Evolutionary conservation across 2,329 filamentous ascomycete species (phyloP).

Genomic region (Beauveria australis): DNA sequence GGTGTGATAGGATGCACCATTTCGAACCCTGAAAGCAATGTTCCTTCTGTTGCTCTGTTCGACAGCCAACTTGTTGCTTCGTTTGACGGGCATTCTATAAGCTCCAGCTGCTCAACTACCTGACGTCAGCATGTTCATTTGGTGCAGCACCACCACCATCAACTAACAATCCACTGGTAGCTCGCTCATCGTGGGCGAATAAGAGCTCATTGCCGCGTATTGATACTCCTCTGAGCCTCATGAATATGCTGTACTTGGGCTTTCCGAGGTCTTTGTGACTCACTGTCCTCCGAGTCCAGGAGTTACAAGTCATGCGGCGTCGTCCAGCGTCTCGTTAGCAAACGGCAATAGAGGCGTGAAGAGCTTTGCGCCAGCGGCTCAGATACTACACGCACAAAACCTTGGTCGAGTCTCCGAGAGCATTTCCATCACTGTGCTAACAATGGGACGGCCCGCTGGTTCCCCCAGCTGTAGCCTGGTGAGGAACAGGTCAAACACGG

Average conservation of each 20-base stretch:
- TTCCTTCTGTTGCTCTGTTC: neutral
- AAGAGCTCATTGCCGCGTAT: conserved; percentile 6
- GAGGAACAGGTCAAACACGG: no score
- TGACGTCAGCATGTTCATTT: neutral
- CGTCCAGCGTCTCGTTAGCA: no score
- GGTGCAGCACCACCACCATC: neutral
- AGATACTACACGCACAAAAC: no score
- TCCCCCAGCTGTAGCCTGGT: no score
- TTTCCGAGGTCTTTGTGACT: neutral
- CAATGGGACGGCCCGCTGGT: no score
- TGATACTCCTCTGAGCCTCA: neutral
- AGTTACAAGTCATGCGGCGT: no score
- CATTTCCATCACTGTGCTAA: no score
- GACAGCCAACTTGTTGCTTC: neutral
- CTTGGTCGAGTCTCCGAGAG: no score
- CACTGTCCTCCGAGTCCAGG: no score
- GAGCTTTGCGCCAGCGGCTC: no score
- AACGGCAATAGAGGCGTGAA: no score
- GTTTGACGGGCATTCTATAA: neutral
- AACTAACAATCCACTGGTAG: neutral
- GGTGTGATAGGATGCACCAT: neutral
- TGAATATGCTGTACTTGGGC: no score
- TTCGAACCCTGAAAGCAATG: conserved; percentile 1
- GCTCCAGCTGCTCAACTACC: neutral
- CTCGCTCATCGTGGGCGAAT: conserved; percentile 4